Evolutionary conservation across 2,329 filamentous ascomycete genomes (phyloP).

Genomic region (Arthroderma sp.): DNA sequence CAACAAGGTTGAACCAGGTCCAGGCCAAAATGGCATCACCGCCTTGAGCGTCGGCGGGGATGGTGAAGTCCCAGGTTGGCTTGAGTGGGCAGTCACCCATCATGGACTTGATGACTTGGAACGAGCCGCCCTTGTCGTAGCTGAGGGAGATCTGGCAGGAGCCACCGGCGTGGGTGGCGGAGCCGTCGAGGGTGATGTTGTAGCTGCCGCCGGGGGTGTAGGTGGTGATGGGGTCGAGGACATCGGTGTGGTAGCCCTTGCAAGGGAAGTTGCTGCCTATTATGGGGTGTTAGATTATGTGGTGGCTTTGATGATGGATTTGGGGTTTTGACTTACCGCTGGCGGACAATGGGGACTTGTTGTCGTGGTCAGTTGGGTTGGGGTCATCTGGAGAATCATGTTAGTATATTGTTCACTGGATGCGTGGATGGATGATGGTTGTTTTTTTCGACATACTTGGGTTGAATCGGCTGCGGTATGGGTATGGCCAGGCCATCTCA

Average conservation of each 20-base stretch:
- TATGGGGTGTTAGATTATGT: background rate
- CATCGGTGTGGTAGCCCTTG: conserved; percentile 50
- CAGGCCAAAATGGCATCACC: conserved; percentile 55
- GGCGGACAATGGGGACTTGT: background rate
- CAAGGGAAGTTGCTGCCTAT: conserved; percentile 57
- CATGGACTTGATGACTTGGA: conserved; percentile 54
- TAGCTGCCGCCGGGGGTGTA: conserved; percentile 51
- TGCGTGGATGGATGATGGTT: too few relatives aligned
- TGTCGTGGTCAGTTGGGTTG: background rate
- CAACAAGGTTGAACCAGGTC: conserved; percentile 62
- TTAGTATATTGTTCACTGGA: too few relatives aligned
- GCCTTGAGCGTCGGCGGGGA: conserved; percentile 51
- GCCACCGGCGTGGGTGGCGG: conserved; percentile 53
- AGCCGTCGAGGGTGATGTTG: conserved; percentile 51
- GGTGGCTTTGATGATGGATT: background rate
- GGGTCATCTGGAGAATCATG: too few relatives aligned
- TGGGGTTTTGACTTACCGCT: background rate
- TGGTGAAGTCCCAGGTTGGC: conserved; percentile 49
- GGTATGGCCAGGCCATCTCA: background rate
- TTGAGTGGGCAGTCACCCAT: conserved; percentile 42
- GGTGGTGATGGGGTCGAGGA: conserved; percentile 42
- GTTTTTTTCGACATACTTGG: background rate
- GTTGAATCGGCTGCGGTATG: background rate
- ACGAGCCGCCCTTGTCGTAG: conserved; percentile 57
- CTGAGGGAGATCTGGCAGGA: conserved; percentile 65